A percentile compares a stretch with the other conserved stretches of the same genome.
These are phyloP conservation scores for Camellia sinensis DNA, from an alignment of 148 eudicot genomes.

Conservation along the genomic window DNA sequence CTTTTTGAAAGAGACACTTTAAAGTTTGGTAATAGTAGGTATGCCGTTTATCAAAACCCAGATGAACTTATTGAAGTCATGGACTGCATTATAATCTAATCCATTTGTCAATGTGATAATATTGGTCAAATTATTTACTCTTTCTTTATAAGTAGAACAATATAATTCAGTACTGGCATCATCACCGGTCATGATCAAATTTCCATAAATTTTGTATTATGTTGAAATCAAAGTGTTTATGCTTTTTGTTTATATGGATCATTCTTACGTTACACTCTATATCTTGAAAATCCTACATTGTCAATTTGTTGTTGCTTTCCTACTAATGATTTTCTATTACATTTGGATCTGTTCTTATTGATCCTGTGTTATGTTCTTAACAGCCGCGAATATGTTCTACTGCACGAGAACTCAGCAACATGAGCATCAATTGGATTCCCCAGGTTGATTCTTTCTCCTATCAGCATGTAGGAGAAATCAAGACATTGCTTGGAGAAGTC, in stretches of 20 bases:
- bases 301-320: neutral
- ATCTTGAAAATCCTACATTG: neutral
- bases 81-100: neutral
- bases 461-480: neutral
- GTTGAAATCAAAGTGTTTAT: neutral
- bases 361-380: slow-evolving; percentile 19
- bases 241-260: neutral
- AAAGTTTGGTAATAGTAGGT: slow-evolving; percentile 95
- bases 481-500: neutral
- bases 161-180: neutral
- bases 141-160: neutral
- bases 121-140: neutral
- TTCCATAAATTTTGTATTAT: neutral
- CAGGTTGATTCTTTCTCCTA: neutral
- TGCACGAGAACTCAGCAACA: slow-evolving; percentile 72
- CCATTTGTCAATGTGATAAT: neutral
- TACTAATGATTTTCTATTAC: neutral
- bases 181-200: neutral
- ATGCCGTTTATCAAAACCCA: slow-evolving; percentile 14
- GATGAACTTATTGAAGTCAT: neutral
- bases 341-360: neutral
- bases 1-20: slow-evolving; percentile 80
- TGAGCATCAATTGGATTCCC: slow-evolving; percentile 12
- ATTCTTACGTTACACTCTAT: neutral
- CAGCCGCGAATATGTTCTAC: slow-evolving; percentile 94